Evolutionary conservation across 768 basidiomycete genomes (phyloP).

Genomic region (Ephemerocybe angulata): DNA sequence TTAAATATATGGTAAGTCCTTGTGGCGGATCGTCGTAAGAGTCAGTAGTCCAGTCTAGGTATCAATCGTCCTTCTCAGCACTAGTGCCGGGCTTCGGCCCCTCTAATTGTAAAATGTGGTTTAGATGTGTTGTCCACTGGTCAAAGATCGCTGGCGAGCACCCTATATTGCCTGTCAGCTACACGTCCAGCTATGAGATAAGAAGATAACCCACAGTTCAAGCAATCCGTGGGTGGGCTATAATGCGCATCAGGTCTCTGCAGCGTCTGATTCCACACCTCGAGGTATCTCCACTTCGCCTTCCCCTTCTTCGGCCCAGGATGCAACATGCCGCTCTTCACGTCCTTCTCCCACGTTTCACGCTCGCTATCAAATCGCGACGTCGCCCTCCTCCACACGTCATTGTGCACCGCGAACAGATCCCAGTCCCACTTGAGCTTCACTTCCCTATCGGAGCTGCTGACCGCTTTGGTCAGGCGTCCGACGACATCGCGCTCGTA

Average conservation of each 20-base stretch:
- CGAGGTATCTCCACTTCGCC: slow-evolving; percentile 16
- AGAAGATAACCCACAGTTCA: slow-evolving; percentile 13
- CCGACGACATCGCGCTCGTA: slow-evolving; percentile 4
- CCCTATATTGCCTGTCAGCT: slow-evolving; percentile 12
- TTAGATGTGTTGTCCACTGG: slow-evolving; percentile 23
- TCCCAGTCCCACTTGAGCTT: slow-evolving; percentile 17
- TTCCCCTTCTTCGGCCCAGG: not conserved
- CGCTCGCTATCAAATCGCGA: slow-evolving; percentile 12
- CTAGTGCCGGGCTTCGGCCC: not conserved
- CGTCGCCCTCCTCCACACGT: slow-evolving; percentile 13
- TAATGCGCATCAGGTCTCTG: slow-evolving; percentile 19
- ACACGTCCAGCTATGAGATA: not conserved
- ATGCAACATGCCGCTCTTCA: not conserved
- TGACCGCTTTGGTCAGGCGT: not conserved
- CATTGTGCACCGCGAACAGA: slow-evolving; percentile 14
- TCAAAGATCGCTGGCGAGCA: slow-evolving; percentile 22
- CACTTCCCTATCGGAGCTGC: not conserved
- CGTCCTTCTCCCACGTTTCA: not conserved
- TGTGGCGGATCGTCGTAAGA: not conserved
- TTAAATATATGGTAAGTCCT: not conserved
- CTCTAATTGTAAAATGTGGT: slow-evolving; percentile 18
- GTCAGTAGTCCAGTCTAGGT: not conserved
- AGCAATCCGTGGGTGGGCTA: slow-evolving; percentile 23
- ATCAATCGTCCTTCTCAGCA: not conserved
- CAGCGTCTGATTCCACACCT: slow-evolving; percentile 16